Evolutionary conservation across 148 eudicot species (phyloP).

Genomic region (Euryodendron excelsum): DNA sequence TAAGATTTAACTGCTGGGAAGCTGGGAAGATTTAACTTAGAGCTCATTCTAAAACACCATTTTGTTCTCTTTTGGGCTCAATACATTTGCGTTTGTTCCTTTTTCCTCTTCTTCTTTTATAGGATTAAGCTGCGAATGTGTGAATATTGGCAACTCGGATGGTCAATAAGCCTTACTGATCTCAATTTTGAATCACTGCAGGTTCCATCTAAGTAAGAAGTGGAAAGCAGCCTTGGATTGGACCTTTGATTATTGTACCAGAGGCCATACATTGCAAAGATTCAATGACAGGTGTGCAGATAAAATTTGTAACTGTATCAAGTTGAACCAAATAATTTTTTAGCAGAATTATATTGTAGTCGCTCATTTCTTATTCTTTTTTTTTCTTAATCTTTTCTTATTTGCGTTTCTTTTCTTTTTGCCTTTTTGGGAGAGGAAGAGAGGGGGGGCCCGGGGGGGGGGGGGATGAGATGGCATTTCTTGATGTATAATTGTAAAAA

Average conservation of each 20-base stretch:
- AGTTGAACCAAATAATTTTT: not conserved
- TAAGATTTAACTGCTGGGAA: slow-evolving; percentile 7
- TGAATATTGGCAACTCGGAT: not conserved
- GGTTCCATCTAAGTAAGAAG: not conserved
- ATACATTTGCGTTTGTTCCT: not conserved
- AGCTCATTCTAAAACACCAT: not conserved
- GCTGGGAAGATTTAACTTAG: not conserved
- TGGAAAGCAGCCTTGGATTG: not conserved
- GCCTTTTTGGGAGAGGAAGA: not conserved
- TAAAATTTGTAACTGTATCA: slow-evolving; percentile 4
- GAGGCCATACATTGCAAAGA: not conserved
- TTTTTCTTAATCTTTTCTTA: not conserved
- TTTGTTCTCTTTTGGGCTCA: not conserved
- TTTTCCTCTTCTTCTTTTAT: not conserved
- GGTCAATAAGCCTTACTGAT: not conserved
- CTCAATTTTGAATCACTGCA: not conserved
- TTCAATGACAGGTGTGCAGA: slow-evolving; percentile 8
- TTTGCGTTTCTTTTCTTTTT: not conserved
- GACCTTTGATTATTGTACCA: not conserved
- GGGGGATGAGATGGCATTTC: not conserved
- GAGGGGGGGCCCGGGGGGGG: not conserved
- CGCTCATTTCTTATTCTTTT: not conserved
- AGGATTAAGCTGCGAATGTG: not conserved
- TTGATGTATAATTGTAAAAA: not conserved
- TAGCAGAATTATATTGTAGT: not conserved